These are phyloP conservation scores for Chrysochromulina tobinii DNA, from an alignment of 78 protist genomes.

Conservation along the genomic window DNA sequence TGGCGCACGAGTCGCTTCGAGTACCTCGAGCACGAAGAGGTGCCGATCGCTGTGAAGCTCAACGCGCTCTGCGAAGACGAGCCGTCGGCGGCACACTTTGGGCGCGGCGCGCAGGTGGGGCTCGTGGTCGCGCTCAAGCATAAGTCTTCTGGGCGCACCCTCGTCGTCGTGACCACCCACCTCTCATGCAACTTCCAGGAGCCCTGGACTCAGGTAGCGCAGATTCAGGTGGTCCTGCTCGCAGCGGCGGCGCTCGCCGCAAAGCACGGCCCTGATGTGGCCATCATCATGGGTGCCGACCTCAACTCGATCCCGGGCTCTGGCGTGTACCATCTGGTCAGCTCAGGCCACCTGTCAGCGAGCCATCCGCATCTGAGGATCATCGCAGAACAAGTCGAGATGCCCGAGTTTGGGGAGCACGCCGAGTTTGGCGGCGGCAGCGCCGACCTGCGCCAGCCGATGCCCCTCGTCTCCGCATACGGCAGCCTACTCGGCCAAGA, in stretches of 20 bases:
- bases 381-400: background rate
- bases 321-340: background rate
- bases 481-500: background rate
- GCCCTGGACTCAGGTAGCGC: slow-evolving; percentile 19
- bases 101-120: slow-evolving; percentile 21
- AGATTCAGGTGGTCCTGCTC: background rate
- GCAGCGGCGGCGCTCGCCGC: background rate
- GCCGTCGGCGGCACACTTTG: background rate
- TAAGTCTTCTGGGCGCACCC: background rate
- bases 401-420: background rate
- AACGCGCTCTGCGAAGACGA: background rate
- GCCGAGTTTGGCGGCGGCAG: background rate
- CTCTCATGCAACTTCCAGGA: slow-evolving; percentile 17
- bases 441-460: background rate
- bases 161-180: background rate
- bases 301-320: slow-evolving; percentile 27
- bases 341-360: background rate
- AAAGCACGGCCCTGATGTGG: background rate
- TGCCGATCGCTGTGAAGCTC: background rate
- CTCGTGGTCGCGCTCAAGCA: background rate
- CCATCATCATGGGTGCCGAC: background rate
- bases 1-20: background rate
- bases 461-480: background rate
- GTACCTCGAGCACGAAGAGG: background rate
- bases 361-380: background rate